These are phyloP conservation scores for Pleoardoris graminearum DNA, from an alignment of 2,329 filamentous ascomycete genomes.

Conservation along the genomic window DNA sequence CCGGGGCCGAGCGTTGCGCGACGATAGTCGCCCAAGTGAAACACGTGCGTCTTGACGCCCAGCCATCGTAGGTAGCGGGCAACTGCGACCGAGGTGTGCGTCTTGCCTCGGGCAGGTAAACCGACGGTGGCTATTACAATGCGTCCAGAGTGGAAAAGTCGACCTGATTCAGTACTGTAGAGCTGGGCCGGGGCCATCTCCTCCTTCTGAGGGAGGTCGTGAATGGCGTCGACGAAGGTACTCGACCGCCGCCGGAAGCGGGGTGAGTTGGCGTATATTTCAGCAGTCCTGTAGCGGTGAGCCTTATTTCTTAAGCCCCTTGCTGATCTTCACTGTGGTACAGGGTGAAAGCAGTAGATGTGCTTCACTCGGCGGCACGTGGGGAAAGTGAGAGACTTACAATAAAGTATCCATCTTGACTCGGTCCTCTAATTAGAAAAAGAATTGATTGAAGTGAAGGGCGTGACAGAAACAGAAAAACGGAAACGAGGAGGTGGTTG, in stretches of 20 bases:
- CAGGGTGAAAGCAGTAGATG: neutral
- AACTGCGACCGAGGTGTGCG: slow-evolving; percentile 95
- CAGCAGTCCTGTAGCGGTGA: slow-evolving; percentile 69
- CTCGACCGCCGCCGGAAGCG: slow-evolving; percentile 90
- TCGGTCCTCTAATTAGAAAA: slow-evolving; percentile 15
- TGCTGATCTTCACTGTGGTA: neutral
- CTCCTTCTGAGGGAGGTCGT: slow-evolving; percentile 82
- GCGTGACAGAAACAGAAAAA: slow-evolving; percentile 6
- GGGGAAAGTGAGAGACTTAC: slow-evolving; percentile 51
- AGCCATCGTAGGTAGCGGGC: slow-evolving; percentile 95
- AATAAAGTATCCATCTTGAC: slow-evolving; percentile 63
- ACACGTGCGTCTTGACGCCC: slow-evolving; percentile 96
- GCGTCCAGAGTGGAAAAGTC: slow-evolving; percentile 93
- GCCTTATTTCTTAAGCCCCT: slow-evolving; percentile 6
- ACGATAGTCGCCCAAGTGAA: slow-evolving; percentile 95
- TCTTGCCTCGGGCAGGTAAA: slow-evolving; percentile 92
- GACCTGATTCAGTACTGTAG: slow-evolving; percentile 96
- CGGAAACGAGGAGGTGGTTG: slow-evolving; percentile 7
- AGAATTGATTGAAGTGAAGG: no score
- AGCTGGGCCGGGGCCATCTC: slow-evolving; percentile 93
- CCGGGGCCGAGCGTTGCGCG: slow-evolving; percentile 84
- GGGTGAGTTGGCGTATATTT: slow-evolving; percentile 87
- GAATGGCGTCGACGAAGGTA: slow-evolving; percentile 95
- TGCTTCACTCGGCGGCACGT: slow-evolving; percentile 16
- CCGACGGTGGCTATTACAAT: slow-evolving; percentile 98